Conservation (phyloP, 139 green algal species). For the Desmodesmus armatus region DNA sequence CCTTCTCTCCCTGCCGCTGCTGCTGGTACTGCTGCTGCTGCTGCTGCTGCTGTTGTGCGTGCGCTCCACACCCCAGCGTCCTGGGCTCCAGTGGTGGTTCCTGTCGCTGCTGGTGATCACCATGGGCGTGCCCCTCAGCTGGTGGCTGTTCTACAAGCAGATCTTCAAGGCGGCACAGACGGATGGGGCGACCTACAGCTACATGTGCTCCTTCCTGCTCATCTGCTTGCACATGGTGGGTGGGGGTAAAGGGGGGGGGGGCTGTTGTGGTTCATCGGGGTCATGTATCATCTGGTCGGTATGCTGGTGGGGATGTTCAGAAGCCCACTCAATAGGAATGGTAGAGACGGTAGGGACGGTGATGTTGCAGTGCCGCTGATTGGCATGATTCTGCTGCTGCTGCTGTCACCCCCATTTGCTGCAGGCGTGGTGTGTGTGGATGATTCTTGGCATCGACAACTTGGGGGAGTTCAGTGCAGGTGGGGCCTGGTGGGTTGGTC, state of each 20-base stretch:
- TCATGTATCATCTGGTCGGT: too few species aligned
- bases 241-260: too few species aligned
- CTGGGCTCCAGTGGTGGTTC: conserved; percentile 41
- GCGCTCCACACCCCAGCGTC: background rate
- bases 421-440: conserved; percentile 39
- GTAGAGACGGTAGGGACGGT: too few species aligned
- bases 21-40: too few species aligned
- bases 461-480: conserved; percentile 34
- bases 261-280: background rate
- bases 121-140: conserved; percentile 37
- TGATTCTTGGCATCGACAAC: conserved; percentile 6
- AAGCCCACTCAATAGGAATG: too few species aligned
- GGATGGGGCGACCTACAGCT: conserved; percentile 42
- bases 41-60: too few species aligned
- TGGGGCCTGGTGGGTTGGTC: background rate
- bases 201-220: conserved; percentile 39
- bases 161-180: conserved; percentile 31
- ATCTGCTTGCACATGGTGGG: conserved; percentile 46
- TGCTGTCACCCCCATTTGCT: too few species aligned
- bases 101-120: conserved; percentile 22
- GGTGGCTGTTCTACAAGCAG: conserved; percentile 47
- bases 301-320: too few species aligned
- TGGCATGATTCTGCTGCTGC: too few species aligned
- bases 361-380: too few species aligned
- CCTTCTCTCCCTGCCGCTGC: too few species aligned